These are phyloP conservation scores for Lodderomyces metapsilosis DNA, from an alignment of 1,139 yeast species.

Conservation along the genomic window DNA sequence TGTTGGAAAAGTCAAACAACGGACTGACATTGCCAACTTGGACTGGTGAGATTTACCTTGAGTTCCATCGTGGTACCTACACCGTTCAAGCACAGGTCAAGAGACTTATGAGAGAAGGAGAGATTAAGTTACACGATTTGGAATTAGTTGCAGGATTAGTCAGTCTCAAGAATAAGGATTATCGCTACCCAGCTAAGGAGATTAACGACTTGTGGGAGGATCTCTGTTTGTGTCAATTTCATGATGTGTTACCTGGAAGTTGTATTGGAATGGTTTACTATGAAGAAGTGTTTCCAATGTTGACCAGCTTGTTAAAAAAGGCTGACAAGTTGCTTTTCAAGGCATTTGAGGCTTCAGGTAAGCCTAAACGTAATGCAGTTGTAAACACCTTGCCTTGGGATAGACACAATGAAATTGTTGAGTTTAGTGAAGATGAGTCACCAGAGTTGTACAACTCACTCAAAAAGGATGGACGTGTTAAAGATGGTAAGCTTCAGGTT, in stretches of 20 bases:
- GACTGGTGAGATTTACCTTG: conserved; percentile 92
- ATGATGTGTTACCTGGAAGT: conserved; percentile 94
- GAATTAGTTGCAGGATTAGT: conserved; percentile 81
- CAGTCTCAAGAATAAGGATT: conserved; percentile 51
- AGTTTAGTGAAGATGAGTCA: conserved; percentile 20
- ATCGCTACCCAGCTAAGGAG: conserved; percentile 67
- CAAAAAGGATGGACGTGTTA: conserved; percentile 6
- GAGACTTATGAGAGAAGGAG: conserved; percentile 75
- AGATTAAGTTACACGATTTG: conserved; percentile 76
- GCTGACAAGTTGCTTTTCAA: conserved; percentile 53
- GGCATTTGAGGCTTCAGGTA: conserved; percentile 37
- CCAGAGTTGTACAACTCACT: conserved; percentile 13
- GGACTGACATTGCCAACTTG: conserved; percentile 78
- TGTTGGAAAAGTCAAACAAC: conserved; percentile 59
- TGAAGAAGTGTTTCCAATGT: conserved; percentile 86
- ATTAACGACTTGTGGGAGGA: conserved; percentile 82
- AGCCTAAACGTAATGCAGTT: conserved; percentile 15
- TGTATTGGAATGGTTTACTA: conserved; percentile 92
- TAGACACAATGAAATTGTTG: conserved; percentile 50
- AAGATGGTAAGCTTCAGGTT: conserved; percentile 10
- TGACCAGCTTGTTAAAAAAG: conserved; percentile 52
- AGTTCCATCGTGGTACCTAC: conserved; percentile 95
- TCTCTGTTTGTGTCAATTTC: conserved; percentile 88
- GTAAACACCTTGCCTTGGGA: conserved; percentile 72
- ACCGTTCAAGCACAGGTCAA: conserved; percentile 90